Conservation (phyloP, 768 basidiomycete genomes). For the Strobilomyces confusus region DNA sequence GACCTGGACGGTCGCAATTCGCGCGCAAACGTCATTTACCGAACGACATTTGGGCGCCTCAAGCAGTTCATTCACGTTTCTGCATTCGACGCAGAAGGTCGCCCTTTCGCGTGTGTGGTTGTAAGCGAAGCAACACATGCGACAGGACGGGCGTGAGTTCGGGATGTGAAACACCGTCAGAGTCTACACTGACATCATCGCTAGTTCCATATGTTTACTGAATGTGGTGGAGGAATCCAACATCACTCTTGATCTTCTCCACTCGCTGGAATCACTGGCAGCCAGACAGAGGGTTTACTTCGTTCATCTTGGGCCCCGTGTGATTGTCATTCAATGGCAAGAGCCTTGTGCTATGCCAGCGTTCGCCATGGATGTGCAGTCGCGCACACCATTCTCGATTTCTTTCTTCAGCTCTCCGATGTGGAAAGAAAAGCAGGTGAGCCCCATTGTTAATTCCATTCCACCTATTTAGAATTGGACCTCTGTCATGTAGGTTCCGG, state of each 20-base stretch:
- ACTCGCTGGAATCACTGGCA: slow-evolving; percentile 7
- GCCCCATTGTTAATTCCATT: neutral
- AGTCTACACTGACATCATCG: neutral
- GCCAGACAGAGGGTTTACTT: neutral
- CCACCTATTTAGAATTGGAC: neutral
- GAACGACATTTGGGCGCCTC: neutral
- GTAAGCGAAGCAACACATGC: neutral
- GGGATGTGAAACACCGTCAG: too few relatives aligned
- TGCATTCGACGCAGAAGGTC: neutral
- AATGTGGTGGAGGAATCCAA: neutral
- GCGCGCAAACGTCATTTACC: neutral
- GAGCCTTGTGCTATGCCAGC: neutral
- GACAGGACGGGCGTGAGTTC: slow-evolving; percentile 1
- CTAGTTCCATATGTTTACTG: slow-evolving; percentile 11
- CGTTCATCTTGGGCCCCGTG: neutral
- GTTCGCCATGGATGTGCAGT: neutral
- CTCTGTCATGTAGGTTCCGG: neutral
- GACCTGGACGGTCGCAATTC: neutral
- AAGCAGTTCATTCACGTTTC: neutral
- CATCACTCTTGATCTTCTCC: slow-evolving; percentile 11
- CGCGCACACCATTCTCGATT: neutral
- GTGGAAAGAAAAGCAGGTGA: neutral
- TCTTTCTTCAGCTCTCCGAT: neutral
- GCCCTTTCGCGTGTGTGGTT: neutral
- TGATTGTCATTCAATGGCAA: neutral